Evolutionary conservation across 768 basidiomycete species (phyloP), one percentile per base, ranked within the genome.

Genomic region (Rhizopogon rudus): DNA sequence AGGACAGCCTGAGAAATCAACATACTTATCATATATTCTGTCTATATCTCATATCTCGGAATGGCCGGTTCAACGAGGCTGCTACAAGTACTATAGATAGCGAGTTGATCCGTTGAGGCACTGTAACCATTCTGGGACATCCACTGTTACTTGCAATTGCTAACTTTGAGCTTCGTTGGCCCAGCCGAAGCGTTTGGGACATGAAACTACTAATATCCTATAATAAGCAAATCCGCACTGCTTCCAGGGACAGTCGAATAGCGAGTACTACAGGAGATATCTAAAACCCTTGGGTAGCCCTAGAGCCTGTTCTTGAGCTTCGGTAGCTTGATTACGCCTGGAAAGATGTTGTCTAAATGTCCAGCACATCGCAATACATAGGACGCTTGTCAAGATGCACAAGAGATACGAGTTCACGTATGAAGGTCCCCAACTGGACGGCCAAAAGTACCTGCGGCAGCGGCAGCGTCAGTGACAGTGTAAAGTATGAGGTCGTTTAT

Each of bases 331-430:
- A 59, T 83, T 82, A 53, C 77, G 58, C 25, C 61, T 59, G 20
- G 61, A 63, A 35, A 84, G 69, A 54, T 81, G 70, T 25, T 63
- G 55, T 35, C 80, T 71, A 65, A 83, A 79, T 13, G 67, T 50
- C 59, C 77, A 73, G 58, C 77, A 78, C 70, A 84, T 75, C 28
- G 75, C 58, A 29, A 84, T 78, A 6, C 75, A 68, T 22, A 79
- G 53, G 10, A 77, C 75, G 57, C 76, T 81, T 59, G 79, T 77
- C 49, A 81, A 69, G 37, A 86, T 83, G 69, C 86, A 88, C 57
- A 94, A 86, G n/a, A 77, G 78, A 69, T 87, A 94, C 2, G 87
- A 88, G 39, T 80, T 75, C 12, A 67, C 67, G 65, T 92, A 93
- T 5, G 78, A 78, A 2, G 84, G 87, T 0, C 85, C 88, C 87